Conservation (phyloP, 768 basidiomycete genomes). For the Cubamyces lactineus region DNA sequence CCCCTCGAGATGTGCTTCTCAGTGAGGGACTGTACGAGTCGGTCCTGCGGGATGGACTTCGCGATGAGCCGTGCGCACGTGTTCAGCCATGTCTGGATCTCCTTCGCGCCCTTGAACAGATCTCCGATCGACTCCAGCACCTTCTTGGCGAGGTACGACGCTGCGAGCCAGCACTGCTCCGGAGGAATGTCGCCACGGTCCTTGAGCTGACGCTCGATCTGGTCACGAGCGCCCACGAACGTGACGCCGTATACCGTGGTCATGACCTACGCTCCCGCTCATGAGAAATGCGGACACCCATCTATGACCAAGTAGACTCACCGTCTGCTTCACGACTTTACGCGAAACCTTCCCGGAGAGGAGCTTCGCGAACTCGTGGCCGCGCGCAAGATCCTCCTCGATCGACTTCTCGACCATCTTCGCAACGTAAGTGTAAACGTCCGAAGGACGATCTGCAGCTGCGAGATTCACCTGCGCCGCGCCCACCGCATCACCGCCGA, state of each 20-base stretch:
- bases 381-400: slow-evolving; percentile 51
- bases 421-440: slow-evolving; percentile 94
- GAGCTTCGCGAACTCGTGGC: slow-evolving; percentile 55
- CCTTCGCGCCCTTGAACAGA: slow-evolving; percentile 89
- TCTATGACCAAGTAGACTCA: slow-evolving; percentile 37
- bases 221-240: slow-evolving; percentile 90
- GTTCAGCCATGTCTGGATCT: slow-evolving; percentile 91
- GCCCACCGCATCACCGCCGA: slow-evolving; percentile 89
- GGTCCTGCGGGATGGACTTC: slow-evolving; percentile 79
- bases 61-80: slow-evolving; percentile 81
- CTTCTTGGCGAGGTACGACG: slow-evolving; percentile 83
- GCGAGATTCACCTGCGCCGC: slow-evolving; percentile 92
- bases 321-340: slow-evolving; percentile 98
- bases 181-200: slow-evolving; percentile 72
- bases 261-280: slow-evolving; percentile 68
- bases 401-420: slow-evolving; percentile 78
- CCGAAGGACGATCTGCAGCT: slow-evolving; percentile 83
- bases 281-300: neutral
- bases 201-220: slow-evolving; percentile 88
- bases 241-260: slow-evolving; percentile 99
- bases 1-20: slow-evolving; percentile 24
- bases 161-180: slow-evolving; percentile 73
- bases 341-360: slow-evolving; percentile 80
- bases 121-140: slow-evolving; percentile 85
- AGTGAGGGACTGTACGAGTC: slow-evolving; percentile 51